Conservation (phyloP, 371 early-diverging fungal genomes). For the Circinella minor region DNA sequence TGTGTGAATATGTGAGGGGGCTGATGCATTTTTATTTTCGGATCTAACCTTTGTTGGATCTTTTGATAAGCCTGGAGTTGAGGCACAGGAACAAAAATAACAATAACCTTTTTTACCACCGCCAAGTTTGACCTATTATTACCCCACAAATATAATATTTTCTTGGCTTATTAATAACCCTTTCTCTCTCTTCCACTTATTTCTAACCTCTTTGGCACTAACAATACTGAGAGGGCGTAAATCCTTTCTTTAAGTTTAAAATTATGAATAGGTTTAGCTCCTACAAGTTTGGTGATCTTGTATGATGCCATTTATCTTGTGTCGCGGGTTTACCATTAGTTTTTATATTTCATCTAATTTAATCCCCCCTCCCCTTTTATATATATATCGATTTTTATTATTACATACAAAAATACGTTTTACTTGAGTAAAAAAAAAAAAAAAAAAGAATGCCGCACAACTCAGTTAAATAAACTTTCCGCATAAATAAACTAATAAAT, state of each 20-base stretch:
- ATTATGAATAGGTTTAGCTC: slow-evolving; percentile 77
- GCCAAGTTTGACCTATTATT: slow-evolving; percentile 89
- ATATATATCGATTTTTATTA: too few species aligned
- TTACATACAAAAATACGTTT: too few species aligned
- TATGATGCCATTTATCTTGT: too few species aligned
- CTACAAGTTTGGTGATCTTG: slow-evolving; percentile 84
- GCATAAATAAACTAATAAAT: too few species aligned
- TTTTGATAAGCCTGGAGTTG: slow-evolving; percentile 92
- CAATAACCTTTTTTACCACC: slow-evolving; percentile 94
- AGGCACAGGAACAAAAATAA: slow-evolving; percentile 97
- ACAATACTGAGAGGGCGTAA: slow-evolving; percentile 91
- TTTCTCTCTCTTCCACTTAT: too few species aligned
- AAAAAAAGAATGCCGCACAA: too few species aligned
- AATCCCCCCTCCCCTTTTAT: too few species aligned
- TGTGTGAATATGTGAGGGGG: slow-evolving; percentile 46
- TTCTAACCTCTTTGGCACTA: slow-evolving; percentile 88
- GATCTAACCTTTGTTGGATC: slow-evolving; percentile 79
- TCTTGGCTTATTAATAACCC: too few species aligned
- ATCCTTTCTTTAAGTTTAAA: slow-evolving; percentile 94
- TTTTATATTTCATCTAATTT: too few species aligned
- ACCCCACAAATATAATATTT: slow-evolving; percentile 41
- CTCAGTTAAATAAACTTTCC: too few species aligned
- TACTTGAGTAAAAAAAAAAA: too few species aligned
- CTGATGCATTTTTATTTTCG: slow-evolving; percentile 76
- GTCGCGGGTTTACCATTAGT: too few species aligned